phyloP scores from a whole-genome alignment of 2,329 filamentous ascomycete species.

The Ophiostoma ulmi region DNA sequence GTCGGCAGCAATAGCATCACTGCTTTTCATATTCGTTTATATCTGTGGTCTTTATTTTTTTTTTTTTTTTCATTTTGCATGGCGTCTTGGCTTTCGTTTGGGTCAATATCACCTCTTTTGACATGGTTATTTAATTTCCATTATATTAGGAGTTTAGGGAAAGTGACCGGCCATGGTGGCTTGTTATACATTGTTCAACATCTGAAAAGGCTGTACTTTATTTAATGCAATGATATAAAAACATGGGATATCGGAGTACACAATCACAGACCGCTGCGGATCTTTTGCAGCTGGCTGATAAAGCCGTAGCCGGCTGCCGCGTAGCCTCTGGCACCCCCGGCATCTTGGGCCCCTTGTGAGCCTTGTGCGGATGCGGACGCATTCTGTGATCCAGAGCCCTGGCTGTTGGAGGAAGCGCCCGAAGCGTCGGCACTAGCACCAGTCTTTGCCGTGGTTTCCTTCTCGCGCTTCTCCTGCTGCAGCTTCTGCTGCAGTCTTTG shows the following conservation, averaged over 20 bases:
- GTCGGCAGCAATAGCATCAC: neutral
- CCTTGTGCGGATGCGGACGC: neutral
- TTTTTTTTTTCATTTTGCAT: neutral
- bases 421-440: neutral
- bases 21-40: neutral
- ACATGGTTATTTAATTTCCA: neutral
- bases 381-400: neutral
- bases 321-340: conserved; percentile 39
- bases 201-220: neutral
- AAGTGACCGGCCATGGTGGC: neutral
- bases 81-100: neutral
- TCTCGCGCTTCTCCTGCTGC: neutral
- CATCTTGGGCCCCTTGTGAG: conserved; percentile 8
- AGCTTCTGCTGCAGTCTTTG: conserved; percentile 13
- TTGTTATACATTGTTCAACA: neutral
- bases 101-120: neutral
- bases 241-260: neutral
- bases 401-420: neutral
- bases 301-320: conserved; percentile 51
- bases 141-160: neutral
- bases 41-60: neutral
- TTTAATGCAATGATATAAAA: neutral
- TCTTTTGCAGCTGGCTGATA: conserved; percentile 58
- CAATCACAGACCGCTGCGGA: conserved; percentile 48
- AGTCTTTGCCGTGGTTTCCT: neutral